phyloP scores from a whole-genome alignment of 2,329 filamentous ascomycete species.

The Gaeumannomyces sp. region DNA sequence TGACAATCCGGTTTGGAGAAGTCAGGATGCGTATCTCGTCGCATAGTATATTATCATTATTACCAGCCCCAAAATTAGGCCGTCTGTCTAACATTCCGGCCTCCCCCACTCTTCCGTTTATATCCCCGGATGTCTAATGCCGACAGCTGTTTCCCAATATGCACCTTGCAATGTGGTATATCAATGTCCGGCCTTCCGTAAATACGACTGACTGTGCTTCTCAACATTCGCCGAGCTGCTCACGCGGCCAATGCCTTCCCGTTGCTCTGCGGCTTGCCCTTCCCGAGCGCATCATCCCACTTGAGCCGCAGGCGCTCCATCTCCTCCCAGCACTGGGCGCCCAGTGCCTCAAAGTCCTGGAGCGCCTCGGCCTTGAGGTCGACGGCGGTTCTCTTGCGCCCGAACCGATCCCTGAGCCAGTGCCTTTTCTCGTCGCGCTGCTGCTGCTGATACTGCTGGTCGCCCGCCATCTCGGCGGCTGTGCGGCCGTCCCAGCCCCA shows the following conservation, averaged over 20 bases:
- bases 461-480: slow-evolving; percentile 28
- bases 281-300: slow-evolving; percentile 50
- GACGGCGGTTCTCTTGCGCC: slow-evolving; percentile 51
- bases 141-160: neutral
- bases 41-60: neutral
- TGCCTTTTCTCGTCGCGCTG: slow-evolving; percentile 39
- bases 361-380: slow-evolving; percentile 56
- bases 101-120: neutral
- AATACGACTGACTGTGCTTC: neutral
- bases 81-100: neutral
- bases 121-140: neutral
- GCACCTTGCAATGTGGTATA: neutral
- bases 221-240: neutral
- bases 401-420: slow-evolving; percentile 44
- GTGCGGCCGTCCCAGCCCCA: slow-evolving; percentile 67
- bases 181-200: neutral
- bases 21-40: neutral
- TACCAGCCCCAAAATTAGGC: neutral
- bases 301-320: slow-evolving; percentile 64
- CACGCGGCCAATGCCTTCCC: neutral
- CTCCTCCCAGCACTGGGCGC: slow-evolving; percentile 56
- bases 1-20: neutral
- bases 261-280: neutral
- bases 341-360: slow-evolving; percentile 56
- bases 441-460: slow-evolving; percentile 20